Evolutionary conservation across 805 yeast species (phyloP), one percentile per base, ranked within the genome.

Genomic region (Metschnikowia anglica): DNA sequence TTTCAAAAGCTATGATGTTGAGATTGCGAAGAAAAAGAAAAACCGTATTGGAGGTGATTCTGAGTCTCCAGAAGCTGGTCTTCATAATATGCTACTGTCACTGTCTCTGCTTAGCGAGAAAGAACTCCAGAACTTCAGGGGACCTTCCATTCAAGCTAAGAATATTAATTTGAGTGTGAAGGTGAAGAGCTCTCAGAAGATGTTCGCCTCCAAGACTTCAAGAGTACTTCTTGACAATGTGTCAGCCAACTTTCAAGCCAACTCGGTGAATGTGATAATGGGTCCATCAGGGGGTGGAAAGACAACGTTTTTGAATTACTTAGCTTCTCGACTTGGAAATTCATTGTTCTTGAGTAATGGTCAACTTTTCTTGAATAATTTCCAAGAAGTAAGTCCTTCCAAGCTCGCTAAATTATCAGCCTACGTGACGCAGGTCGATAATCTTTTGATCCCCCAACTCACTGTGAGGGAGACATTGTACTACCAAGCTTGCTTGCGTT

Each of bases 211-310:
- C 12, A 47, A 35, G 24, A 39, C 31, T 10, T 43, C 44, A 11
- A 49, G 62, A 34, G 36, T 39, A 12, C 39, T 53, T 16, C 54
- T 82, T 29, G 55, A 70, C 31, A 59, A 70, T 13, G 65, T 85
- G 11, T 60, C 67, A 41, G 87, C 84, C 0, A 48, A 53, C 5
- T 81, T 83, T 54, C 61, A 64, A 21, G 71, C 81, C 2, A 80
- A 82, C 12, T 69, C 76, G 31, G 66, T 85, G 8, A 85, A 83
- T 55, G 87, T 83, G 4, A 83, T 85, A 33, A 77, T 85, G 81
- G 93, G 93, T 0, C 90, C 91, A 0, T 83, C 89, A 1, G 91
- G 91, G 0, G 79, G 85, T 0, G 93, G 91, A 8, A 85, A 85
- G 55, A 80, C 88, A 0, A 79, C 90, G 0, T 58, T 85, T 33